Percentiles rank a stretch among this genome's conserved stretches.
Evolutionary conservation across 768 basidiomycete species (phyloP).

Genomic region (Trametes maxima): DNA sequence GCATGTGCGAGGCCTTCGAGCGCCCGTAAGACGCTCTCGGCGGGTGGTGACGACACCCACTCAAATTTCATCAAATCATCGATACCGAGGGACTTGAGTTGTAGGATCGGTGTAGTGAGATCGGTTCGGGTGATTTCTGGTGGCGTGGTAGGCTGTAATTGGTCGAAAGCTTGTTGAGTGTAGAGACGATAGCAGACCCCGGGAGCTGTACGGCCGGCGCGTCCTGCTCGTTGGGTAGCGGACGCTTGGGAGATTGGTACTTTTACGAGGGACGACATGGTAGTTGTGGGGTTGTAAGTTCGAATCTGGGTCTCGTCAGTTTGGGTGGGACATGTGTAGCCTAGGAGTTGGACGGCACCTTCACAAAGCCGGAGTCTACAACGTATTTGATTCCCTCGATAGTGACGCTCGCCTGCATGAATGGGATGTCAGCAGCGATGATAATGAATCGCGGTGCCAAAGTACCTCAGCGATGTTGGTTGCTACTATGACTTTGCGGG

Average conservation of each 20-base stretch:
- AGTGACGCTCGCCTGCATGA: slow-evolving; percentile 83
- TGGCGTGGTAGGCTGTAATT: slow-evolving; percentile 69
- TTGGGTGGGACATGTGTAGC: not conserved
- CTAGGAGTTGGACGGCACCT: slow-evolving; percentile 50
- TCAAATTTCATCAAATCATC: slow-evolving; percentile 96
- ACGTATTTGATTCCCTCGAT: slow-evolving; percentile 96
- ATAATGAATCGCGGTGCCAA: not conserved
- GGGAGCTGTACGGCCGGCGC: slow-evolving; percentile 91
- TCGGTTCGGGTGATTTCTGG: slow-evolving; percentile 93
- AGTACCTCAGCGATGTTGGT: slow-evolving; percentile 94
- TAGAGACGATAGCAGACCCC: slow-evolving; percentile 95
- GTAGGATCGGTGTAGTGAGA: slow-evolving; percentile 87
- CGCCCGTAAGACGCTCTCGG: slow-evolving; percentile 82
- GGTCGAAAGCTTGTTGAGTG: slow-evolving; percentile 58
- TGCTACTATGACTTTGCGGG: slow-evolving; percentile 86
- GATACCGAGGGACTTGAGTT: slow-evolving; percentile 93
- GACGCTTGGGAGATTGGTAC: slow-evolving; percentile 88
- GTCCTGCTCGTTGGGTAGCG: slow-evolving; percentile 89
- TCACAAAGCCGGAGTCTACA: slow-evolving; percentile 93
- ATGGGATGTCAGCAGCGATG: too few species aligned
- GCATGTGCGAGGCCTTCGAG: slow-evolving; percentile 80
- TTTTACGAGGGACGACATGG: slow-evolving; percentile 80
- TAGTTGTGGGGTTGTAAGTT: slow-evolving; percentile 84
- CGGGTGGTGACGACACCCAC: slow-evolving; percentile 89
- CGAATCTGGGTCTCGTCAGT: slow-evolving; percentile 60